Evolutionary conservation across 176 grass and related monocot genomes (phyloP), one percentile per base, ranked within the genome.

Genomic region (Microstegium vimineum): DNA sequence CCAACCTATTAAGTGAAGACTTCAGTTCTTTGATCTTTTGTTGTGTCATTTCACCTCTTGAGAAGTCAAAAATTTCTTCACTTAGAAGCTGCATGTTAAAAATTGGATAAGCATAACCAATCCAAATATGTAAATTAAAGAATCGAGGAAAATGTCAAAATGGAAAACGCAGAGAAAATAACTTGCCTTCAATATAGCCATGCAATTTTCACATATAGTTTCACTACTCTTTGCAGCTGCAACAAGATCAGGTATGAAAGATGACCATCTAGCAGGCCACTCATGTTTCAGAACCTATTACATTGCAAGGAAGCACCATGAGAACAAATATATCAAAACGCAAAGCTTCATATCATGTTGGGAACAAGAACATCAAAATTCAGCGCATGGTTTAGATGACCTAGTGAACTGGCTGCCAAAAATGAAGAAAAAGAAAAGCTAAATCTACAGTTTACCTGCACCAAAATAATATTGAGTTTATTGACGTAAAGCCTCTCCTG

Each of bases 61-160:
- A 99, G 72, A 99, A 99, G 88, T 99, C 93, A 83, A 99, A 99
- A 80, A 99, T 92, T 99, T 99, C 93, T 91, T 99, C 97, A 33
- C 97, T 99, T 77, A 99, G 87, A 84, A 99, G 97, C 97, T 99
- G 93, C 37, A 90, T 16, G 60, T 71, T 28, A n/a, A 23, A 9
- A 2, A 68, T 32, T 32, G 8, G 2, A 67, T 32, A 36, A 18
- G 86, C 49, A 65, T 71, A 66, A 2, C 34, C 27, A 38, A 38
- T 49, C 74, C 38, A 57, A 57, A 60, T 38, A 74, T 12, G n/a
- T 57, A 26, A 49, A 41, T 66, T 69, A 36, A 73, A 47, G 47
- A 49, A 17, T 13, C 52, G 22, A 81, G 11, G 40, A 47, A 70
- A 37, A 18, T 41, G 54, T 18, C 37, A 71, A 59, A 87, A 31